Conservation (phyloP, 2,329 filamentous ascomycete species). For the Pseudogymnoascus pannorum region DNA sequence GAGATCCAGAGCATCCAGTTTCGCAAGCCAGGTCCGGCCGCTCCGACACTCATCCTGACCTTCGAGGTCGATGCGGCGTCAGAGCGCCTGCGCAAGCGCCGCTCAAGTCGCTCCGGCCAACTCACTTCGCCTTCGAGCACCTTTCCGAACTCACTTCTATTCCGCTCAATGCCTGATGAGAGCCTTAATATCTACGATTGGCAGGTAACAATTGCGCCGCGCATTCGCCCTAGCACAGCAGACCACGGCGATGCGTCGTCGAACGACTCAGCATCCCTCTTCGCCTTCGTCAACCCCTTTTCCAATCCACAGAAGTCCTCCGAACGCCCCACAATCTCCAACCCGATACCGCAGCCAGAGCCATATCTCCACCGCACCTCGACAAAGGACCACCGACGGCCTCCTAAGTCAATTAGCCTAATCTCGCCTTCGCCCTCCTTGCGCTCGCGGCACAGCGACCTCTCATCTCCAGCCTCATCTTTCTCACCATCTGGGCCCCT, state of each 20-base stretch:
- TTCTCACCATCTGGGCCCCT: constrained; percentile 31
- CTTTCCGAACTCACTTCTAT: constrained; percentile 41
- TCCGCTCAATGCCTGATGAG: constrained; percentile 48
- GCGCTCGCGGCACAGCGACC: constrained; percentile 54
- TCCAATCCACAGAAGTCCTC: not conserved
- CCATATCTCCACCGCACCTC: constrained; percentile 40
- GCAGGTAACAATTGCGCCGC: constrained; percentile 38
- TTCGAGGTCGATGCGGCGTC: constrained; percentile 43
- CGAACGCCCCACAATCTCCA: constrained; percentile 11
- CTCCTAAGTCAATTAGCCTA: constrained; percentile 40
- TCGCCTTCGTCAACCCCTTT: constrained; percentile 28
- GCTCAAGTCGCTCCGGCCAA: constrained; percentile 55
- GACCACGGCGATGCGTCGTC: constrained; percentile 5
- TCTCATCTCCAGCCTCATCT: constrained; percentile 39
- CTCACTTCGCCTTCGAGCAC: constrained; percentile 32
- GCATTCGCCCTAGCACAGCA: constrained; percentile 28
- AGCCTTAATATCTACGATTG: constrained; percentile 51
- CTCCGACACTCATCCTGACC: constrained; percentile 52
- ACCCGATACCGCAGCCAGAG: constrained; percentile 18
- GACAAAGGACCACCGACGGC: constrained; percentile 35
- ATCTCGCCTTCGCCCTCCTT: constrained; percentile 53
- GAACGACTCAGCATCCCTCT: constrained; percentile 3
- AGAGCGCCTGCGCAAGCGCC: constrained; percentile 56
- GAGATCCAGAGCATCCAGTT: constrained; percentile 49
- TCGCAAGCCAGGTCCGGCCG: constrained; percentile 52